Conservation (phyloP, 2,329 filamentous ascomycete species). For the Ampelomyces quisqualis region DNA sequence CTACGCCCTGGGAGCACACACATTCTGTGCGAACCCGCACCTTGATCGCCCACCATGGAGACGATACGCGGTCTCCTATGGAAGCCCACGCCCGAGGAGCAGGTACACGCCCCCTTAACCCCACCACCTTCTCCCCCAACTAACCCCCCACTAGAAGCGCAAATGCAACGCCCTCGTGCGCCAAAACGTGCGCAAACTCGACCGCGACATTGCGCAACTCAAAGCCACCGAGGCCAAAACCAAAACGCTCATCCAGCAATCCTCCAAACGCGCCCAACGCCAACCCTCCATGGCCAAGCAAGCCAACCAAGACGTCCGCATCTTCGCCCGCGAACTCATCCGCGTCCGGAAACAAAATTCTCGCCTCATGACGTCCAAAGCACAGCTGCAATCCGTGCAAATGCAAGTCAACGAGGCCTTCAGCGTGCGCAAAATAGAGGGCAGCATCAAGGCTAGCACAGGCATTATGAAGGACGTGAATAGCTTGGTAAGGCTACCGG, state of each 20-base stretch:
- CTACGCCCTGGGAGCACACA: not conserved
- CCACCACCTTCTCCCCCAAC: slow-evolving; percentile 1
- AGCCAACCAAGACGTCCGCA: slow-evolving; percentile 77
- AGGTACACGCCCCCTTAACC: slow-evolving; percentile 58
- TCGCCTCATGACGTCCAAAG: slow-evolving; percentile 81
- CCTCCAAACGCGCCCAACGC: slow-evolving; percentile 76
- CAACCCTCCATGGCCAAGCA: slow-evolving; percentile 78
- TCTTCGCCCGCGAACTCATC: slow-evolving; percentile 85
- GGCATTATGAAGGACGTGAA: slow-evolving; percentile 98
- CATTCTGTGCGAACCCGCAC: not conserved
- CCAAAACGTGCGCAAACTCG: slow-evolving; percentile 86
- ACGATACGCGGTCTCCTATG: slow-evolving; percentile 81
- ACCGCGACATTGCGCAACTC: slow-evolving; percentile 82
- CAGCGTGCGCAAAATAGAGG: slow-evolving; percentile 92
- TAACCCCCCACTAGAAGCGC: slow-evolving; percentile 64
- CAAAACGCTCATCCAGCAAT: slow-evolving; percentile 78
- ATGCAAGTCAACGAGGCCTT: slow-evolving; percentile 99
- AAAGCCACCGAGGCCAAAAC: slow-evolving; percentile 73
- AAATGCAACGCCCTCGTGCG: slow-evolving; percentile 94
- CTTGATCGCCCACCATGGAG: slow-evolving; percentile 64
- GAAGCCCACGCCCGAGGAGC: slow-evolving; percentile 88
- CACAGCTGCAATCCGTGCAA: slow-evolving; percentile 86
- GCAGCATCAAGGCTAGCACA: slow-evolving; percentile 79
- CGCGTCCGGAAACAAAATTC: slow-evolving; percentile 73
- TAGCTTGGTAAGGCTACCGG: slow-evolving; percentile 75